Conservation (phyloP, 208 protist species). For the Wallacemonas sp. region DNA sequence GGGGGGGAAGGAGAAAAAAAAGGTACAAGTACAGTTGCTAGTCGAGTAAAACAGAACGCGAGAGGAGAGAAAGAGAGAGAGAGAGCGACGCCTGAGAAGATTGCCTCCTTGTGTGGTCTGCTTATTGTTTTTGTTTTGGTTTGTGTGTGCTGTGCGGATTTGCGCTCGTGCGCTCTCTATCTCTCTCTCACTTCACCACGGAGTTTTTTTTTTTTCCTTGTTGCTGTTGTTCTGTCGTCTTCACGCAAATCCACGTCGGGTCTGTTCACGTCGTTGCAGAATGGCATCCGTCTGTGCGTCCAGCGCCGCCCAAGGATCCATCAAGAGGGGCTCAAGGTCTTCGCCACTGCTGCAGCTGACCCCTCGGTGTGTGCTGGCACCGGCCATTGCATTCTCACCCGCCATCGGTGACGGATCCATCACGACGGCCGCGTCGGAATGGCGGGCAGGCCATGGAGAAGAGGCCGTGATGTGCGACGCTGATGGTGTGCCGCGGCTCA, state of each 20-base stretch:
- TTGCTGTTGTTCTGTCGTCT: too few species aligned
- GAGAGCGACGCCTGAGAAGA: too few species aligned
- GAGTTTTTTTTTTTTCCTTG: too few species aligned
- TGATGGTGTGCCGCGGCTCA: not conserved
- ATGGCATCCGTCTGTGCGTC: constrained; percentile 65
- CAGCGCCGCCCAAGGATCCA: constrained; percentile 55
- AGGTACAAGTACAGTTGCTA: not conserved
- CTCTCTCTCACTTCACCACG: not conserved
- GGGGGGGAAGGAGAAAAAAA: constrained; percentile 12
- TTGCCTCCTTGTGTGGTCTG: too few species aligned
- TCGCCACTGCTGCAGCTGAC: not conserved
- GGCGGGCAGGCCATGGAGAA: constrained; percentile 1
- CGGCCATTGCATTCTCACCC: not conserved
- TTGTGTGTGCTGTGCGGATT: constrained; percentile 20
- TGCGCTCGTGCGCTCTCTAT: not conserved
- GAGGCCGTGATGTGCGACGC: not conserved
- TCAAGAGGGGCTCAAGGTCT: constrained; percentile 12
- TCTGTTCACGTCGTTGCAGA: constrained; percentile 29
- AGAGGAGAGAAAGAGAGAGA: not conserved
- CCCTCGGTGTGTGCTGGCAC: not conserved
- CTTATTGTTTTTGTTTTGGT: constrained; percentile 1
- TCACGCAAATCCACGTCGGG: constrained; percentile 3
- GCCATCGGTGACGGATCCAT: not conserved
- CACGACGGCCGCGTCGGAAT: not conserved
- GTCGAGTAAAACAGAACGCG: not conserved